phyloP scores from a whole-genome alignment of 805 yeast genomes.

The Barnettozyma salicaria region DNA sequence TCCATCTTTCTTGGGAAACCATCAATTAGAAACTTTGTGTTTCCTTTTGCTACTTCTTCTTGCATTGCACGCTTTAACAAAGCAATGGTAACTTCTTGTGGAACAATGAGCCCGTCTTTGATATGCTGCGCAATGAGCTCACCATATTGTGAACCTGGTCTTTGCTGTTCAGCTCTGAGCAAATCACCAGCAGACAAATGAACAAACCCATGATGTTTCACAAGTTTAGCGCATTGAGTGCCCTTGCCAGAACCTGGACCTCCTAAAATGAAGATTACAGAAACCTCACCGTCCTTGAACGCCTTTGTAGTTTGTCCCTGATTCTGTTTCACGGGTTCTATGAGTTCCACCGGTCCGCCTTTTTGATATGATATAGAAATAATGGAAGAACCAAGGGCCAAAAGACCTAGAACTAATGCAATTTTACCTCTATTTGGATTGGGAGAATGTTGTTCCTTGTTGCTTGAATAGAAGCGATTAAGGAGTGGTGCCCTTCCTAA shows the following conservation, averaged over 20 bases:
- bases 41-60: constrained; percentile 43
- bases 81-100: constrained; percentile 85
- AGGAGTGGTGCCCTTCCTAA: too few species aligned
- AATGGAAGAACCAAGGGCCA: constrained; percentile 45
- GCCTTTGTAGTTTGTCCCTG: constrained; percentile 28
- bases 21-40: constrained; percentile 68
- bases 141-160: constrained; percentile 80
- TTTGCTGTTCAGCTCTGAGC: constrained; percentile 83
- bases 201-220: constrained; percentile 70
- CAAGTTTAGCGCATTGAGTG: constrained; percentile 87
- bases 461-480: too few species aligned
- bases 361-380: constrained; percentile 38
- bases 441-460: constrained; percentile 1
- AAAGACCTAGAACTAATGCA: constrained; percentile 35
- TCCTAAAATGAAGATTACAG: constrained; percentile 86
- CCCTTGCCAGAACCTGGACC: constrained; percentile 99
- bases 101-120: constrained; percentile 86
- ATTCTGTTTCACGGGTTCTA: constrained; percentile 30
- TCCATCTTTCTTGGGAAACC: constrained; percentile 99
- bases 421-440: constrained; percentile 26
- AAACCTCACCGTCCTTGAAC: constrained; percentile 58
- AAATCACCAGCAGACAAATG: constrained; percentile 97
- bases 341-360: constrained; percentile 37
- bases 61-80: constrained; percentile 74
- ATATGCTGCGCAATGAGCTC: constrained; percentile 78